A percentile compares a stretch with the other conserved stretches of the same genome.
These are phyloP conservation scores for Whalleya microplaca DNA, from an alignment of 2,329 filamentous ascomycete species.

Conservation along the genomic window DNA sequence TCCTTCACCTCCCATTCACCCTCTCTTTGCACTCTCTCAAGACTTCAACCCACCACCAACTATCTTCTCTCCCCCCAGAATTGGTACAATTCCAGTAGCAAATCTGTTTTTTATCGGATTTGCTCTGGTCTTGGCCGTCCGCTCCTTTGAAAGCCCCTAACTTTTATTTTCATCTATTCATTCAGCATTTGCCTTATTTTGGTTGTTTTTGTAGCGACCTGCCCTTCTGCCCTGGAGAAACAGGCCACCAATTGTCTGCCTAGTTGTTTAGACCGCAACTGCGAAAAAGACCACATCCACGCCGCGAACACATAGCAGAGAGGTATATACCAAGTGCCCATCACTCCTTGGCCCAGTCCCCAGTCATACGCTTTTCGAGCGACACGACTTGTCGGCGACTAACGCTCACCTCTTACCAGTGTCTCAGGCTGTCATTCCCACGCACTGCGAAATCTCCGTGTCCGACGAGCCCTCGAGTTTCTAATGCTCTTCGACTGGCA, in stretches of 20 bases:
- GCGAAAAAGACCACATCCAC: neutral
- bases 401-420: conserved; percentile 14
- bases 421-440: conserved; percentile 9
- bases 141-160: conserved; percentile 50
- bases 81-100: conserved; percentile 63
- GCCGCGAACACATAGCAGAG: neutral
- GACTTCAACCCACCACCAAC: conserved; percentile 36
- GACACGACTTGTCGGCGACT: conserved; percentile 1
- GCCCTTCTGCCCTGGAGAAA: conserved; percentile 22
- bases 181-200: conserved; percentile 34
- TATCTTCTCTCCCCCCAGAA: conserved; percentile 26
- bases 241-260: conserved; percentile 13
- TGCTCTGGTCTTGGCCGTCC: conserved; percentile 65
- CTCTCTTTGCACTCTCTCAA: conserved; percentile 31
- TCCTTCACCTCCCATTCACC: conserved; percentile 25
- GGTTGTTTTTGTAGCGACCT: conserved; percentile 28
- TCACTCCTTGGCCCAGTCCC: neutral
- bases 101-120: conserved; percentile 47
- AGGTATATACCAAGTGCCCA: neutral
- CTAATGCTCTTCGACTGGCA: conserved; percentile 18
- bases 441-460: conserved; percentile 24
- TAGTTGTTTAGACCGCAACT: conserved; percentile 13
- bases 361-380: neutral
- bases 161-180: conserved; percentile 33
- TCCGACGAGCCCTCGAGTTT: conserved; percentile 20